phyloP scores from a whole-genome alignment of 2,329 filamentous ascomycete genomes.

The Metarhizium album region DNA sequence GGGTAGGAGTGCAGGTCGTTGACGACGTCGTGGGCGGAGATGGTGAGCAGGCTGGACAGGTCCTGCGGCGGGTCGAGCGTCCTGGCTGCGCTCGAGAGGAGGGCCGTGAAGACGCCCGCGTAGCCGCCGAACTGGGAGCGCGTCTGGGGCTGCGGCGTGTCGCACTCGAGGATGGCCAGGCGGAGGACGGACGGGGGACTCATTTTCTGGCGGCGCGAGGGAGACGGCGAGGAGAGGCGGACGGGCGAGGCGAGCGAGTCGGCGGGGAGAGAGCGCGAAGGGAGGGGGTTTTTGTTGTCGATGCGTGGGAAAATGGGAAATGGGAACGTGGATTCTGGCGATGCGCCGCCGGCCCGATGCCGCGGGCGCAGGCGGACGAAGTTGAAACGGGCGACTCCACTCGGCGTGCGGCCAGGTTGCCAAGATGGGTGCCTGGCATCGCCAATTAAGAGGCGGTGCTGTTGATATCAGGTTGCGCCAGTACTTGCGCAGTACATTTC shows the following conservation, averaged over 20 bases:
- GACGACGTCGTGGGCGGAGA: slow-evolving; percentile 64
- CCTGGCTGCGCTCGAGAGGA: slow-evolving; percentile 45
- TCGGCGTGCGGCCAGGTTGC: too few species aligned
- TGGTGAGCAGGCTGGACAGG: slow-evolving; percentile 38
- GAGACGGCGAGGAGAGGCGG: not conserved
- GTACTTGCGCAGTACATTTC: too few species aligned
- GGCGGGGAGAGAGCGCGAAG: not conserved
- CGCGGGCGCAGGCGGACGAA: not conserved
- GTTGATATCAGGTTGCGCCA: too few species aligned
- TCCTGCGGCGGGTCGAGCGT: slow-evolving; percentile 28
- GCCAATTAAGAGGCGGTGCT: too few species aligned
- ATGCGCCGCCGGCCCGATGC: not conserved
- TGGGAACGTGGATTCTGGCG: too few species aligned
- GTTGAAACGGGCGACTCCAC: too few species aligned
- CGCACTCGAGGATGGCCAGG: slow-evolving; percentile 82
- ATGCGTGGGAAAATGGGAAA: too few species aligned
- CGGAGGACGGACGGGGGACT: slow-evolving; percentile 37
- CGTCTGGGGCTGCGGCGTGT: slow-evolving; percentile 59
- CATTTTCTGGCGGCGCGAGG: not conserved
- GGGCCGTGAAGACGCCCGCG: slow-evolving; percentile 54
- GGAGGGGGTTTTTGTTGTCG: too few species aligned
- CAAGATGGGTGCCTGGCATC: too few species aligned
- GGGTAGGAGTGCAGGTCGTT: slow-evolving; percentile 57
- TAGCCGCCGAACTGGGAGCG: slow-evolving; percentile 60
- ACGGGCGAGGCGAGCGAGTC: not conserved